Evolutionary conservation across 768 basidiomycete genomes (phyloP).

Genomic region (Kwoniella sp.): DNA sequence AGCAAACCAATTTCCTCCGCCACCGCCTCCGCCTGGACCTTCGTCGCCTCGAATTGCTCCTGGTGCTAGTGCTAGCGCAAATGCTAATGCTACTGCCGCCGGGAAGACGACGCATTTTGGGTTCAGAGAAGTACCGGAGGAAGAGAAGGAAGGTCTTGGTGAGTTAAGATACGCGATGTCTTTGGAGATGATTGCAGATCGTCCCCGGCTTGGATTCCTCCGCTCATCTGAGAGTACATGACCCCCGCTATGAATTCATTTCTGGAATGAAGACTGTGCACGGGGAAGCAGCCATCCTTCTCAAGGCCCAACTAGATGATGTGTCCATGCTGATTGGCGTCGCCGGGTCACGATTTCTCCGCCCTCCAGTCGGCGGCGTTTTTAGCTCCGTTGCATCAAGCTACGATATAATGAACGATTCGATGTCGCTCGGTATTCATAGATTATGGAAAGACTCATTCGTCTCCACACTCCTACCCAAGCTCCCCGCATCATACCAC

Average conservation of each 20-base stretch:
- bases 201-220: too few species aligned
- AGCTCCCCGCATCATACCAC: slow-evolving; percentile 57
- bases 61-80: neutral
- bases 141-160: slow-evolving; percentile 77
- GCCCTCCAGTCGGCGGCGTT: slow-evolving; percentile 74
- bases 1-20: neutral
- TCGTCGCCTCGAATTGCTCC: neutral
- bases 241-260: too few species aligned
- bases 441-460: slow-evolving; percentile 95
- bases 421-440: slow-evolving; percentile 95
- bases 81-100: slow-evolving; percentile 3
- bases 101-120: slow-evolving; percentile 75
- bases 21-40: neutral
- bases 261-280: too few species aligned
- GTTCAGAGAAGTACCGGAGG: slow-evolving; percentile 83
- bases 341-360: too few species aligned
- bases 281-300: too few species aligned
- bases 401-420: slow-evolving; percentile 99
- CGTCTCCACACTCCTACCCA: slow-evolving; percentile 73
- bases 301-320: too few species aligned
- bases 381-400: slow-evolving; percentile 93
- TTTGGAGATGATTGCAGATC: too few species aligned
- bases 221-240: too few species aligned
- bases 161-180: slow-evolving; percentile 21
- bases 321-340: neutral